These are phyloP conservation scores for Penicillium sclerotigenum DNA, from an alignment of 2,329 filamentous ascomycete genomes.

Conservation along the genomic window DNA sequence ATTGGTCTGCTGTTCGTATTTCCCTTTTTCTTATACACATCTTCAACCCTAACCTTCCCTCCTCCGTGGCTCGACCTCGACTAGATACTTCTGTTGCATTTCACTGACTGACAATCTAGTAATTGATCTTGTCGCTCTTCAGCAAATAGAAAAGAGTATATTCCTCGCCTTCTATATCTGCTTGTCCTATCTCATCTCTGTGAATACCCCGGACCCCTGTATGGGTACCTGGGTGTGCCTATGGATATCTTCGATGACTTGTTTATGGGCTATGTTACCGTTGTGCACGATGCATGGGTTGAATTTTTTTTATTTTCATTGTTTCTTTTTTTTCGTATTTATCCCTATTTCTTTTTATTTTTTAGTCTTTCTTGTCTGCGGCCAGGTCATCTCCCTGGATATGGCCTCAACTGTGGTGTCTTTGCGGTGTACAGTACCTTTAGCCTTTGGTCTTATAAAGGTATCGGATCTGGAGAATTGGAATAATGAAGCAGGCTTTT, in stretches of 20 bases:
- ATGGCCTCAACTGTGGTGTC: constrained; percentile 11
- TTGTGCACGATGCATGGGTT: constrained; percentile 19
- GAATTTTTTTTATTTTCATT: not conserved
- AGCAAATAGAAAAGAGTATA: constrained; percentile 4
- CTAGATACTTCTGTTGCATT: not conserved
- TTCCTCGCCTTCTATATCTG: not conserved
- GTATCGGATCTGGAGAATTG: constrained; percentile 14
- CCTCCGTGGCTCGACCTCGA: not conserved
- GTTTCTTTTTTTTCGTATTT: not conserved
- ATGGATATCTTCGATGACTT: not conserved
- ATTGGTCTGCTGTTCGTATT: constrained; percentile 69
- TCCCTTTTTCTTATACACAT: not conserved
- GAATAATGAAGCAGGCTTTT: constrained; percentile 4
- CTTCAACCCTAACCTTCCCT: not conserved
- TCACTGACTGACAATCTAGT: constrained; percentile 10
- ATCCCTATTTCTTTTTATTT: not conserved
- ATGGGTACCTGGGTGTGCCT: not conserved
- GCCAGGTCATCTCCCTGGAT: constrained; percentile 13
- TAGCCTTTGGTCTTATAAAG: constrained; percentile 9
- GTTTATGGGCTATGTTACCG: constrained; percentile 12
- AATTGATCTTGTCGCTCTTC: constrained; percentile 5
- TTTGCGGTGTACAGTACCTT: constrained; percentile 22
- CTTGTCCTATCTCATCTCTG: not conserved
- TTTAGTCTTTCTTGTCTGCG: constrained; percentile 2
- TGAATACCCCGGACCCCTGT: not conserved